Percentiles rank a stretch among this genome's conserved stretches.
These are phyloP conservation scores for Psidium guajava DNA, from an alignment of 345 rosid species.

Conservation along the genomic window DNA sequence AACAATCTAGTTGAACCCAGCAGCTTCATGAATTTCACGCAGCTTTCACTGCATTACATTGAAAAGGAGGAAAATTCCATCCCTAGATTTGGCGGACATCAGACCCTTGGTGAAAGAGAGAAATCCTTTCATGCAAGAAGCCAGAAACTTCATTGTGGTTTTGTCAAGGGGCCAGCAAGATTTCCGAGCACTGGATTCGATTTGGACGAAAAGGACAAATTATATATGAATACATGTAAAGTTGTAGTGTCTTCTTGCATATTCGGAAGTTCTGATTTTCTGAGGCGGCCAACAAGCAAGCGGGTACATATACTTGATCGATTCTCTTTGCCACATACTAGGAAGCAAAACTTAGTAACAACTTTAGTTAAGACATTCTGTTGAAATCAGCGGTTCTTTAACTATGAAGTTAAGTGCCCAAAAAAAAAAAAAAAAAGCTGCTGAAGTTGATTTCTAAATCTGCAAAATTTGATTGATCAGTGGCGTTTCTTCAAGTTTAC, in stretches of 20 bases:
- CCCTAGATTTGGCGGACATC: slow-evolving; percentile 83
- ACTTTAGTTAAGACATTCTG: not conserved
- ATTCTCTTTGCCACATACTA: not conserved
- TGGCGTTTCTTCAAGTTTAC: not conserved
- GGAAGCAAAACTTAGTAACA: not conserved
- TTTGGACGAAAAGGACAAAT: slow-evolving; percentile 50
- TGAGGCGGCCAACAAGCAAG: slow-evolving; percentile 74
- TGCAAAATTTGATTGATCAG: not conserved
- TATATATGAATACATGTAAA: slow-evolving; percentile 59
- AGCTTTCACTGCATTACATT: slow-evolving; percentile 48
- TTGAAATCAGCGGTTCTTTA: not conserved
- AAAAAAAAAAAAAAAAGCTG: too few species aligned
- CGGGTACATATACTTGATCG: slow-evolving; percentile 22
- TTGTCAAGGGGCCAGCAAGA: slow-evolving; percentile 49
- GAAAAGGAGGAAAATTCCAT: slow-evolving; percentile 24
- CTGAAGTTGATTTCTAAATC: not conserved
- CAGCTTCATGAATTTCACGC: slow-evolving; percentile 32
- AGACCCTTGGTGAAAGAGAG: slow-evolving; percentile 66
- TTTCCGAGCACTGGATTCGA: slow-evolving; percentile 48
- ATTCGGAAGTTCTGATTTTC: slow-evolving; percentile 86
- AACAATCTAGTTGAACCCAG: slow-evolving; percentile 39
- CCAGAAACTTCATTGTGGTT: slow-evolving; percentile 83
- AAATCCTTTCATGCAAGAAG: slow-evolving; percentile 46
- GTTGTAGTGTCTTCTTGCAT: slow-evolving; percentile 91
- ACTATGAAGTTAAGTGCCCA: not conserved